phyloP scores from a whole-genome alignment of 2,329 filamentous ascomycete genomes.

The Ceratocystis variospora region DNA sequence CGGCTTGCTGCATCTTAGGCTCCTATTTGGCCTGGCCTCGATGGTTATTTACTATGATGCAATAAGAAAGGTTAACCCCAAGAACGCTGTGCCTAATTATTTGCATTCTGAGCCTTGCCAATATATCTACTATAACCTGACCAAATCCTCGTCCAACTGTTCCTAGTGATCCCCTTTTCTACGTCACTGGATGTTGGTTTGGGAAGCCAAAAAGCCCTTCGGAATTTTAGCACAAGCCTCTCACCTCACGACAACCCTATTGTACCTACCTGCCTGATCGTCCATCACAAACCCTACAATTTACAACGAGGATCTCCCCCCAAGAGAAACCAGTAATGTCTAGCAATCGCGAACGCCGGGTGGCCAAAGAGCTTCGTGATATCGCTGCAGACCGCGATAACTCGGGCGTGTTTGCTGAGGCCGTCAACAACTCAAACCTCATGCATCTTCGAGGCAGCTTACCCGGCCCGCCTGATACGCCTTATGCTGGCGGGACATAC shows the following conservation, averaged over 20 bases:
- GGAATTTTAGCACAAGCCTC: neutral
- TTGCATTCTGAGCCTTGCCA: neutral
- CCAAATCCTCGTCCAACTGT: neutral
- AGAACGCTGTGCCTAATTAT: neutral
- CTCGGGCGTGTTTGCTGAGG: slow-evolving; percentile 61
- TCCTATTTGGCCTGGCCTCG: neutral
- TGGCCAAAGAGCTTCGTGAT: slow-evolving; percentile 64
- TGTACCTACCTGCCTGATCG: neutral
- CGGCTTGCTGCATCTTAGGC: neutral
- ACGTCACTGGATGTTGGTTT: too few relatives aligned
- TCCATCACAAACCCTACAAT: neutral
- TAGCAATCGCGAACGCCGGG: slow-evolving; percentile 42
- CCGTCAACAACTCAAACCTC: slow-evolving; percentile 53
- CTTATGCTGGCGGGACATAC: slow-evolving; percentile 78
- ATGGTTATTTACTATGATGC: neutral
- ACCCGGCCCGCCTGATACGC: slow-evolving; percentile 76
- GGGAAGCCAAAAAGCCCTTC: neutral
- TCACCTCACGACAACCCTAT: neutral
- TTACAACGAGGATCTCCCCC: neutral
- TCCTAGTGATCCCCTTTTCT: neutral
- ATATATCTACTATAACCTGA: neutral
- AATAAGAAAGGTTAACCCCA: neutral
- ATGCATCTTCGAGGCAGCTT: slow-evolving; percentile 75
- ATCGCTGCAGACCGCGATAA: slow-evolving; percentile 56
- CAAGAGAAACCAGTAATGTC: slow-evolving; percentile 27